Evolutionary conservation across 768 basidiomycete species (phyloP).

Genomic region (Collybiopsis confluens): DNA sequence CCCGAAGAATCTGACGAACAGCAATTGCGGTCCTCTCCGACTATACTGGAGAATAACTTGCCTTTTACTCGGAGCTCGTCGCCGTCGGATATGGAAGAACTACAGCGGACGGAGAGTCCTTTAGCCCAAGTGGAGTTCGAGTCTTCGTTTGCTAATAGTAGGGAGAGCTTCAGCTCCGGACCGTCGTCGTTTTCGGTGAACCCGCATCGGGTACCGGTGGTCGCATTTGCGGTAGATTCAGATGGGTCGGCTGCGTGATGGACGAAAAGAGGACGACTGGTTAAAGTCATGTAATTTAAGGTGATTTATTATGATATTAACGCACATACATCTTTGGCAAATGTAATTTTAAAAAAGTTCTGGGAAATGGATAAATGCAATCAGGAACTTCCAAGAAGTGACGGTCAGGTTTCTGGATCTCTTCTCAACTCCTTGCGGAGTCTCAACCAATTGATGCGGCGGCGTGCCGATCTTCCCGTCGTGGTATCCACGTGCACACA

Average conservation of each 20-base stretch:
- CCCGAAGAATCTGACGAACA: too few relatives aligned
- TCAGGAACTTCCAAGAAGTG: too few relatives aligned
- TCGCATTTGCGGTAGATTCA: neutral
- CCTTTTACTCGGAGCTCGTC: slow-evolving; percentile 9
- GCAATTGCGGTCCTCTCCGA: neutral
- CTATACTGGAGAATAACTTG: neutral
- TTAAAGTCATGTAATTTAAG: too few relatives aligned
- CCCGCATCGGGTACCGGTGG: neutral
- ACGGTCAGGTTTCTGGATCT: too few relatives aligned
- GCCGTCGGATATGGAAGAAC: slow-evolving; percentile 5
- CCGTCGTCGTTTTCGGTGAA: neutral
- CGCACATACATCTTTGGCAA: too few relatives aligned
- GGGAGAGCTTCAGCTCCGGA: neutral
- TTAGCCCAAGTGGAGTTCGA: slow-evolving; percentile 9
- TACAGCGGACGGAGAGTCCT: slow-evolving; percentile 11
- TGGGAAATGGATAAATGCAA: too few relatives aligned
- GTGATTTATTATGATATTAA: too few relatives aligned
- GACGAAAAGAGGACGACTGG: neutral
- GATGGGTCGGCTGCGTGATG: neutral
- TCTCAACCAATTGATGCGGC: too few relatives aligned
- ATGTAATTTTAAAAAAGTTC: too few relatives aligned
- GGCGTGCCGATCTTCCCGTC: too few relatives aligned
- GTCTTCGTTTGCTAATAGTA: slow-evolving; percentile 4
- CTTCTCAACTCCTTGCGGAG: too few relatives aligned
- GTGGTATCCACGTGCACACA: neutral